phyloP scores from a whole-genome alignment of 768 basidiomycete genomes.

The Neoboletus magnificus region DNA sequence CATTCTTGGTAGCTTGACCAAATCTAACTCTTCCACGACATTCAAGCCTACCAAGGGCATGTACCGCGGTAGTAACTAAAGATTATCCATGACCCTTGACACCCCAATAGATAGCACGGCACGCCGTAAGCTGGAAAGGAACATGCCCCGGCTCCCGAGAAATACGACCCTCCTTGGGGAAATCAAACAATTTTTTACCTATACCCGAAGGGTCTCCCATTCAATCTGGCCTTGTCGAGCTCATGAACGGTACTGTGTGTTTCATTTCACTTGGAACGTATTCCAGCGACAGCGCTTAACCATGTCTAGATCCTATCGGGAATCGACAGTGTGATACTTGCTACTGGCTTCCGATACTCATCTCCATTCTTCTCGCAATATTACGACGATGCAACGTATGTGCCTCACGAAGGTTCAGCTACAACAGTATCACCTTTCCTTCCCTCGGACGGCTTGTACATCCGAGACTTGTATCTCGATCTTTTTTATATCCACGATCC shows the following conservation, averaged over 20 bases:
- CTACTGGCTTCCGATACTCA: slow-evolving; percentile 13
- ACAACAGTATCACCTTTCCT: slow-evolving; percentile 1
- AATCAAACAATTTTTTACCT: slow-evolving; percentile 7
- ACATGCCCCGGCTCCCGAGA: slow-evolving; percentile 1
- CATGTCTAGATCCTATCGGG: slow-evolving; percentile 6
- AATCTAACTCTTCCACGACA: background rate
- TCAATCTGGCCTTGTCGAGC: slow-evolving; percentile 13
- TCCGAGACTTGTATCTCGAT: slow-evolving; percentile 11
- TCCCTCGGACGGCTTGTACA: slow-evolving; percentile 2
- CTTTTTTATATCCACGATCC: slow-evolving; percentile 10
- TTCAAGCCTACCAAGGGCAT: slow-evolving; percentile 4
- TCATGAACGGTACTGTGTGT: slow-evolving; percentile 14
- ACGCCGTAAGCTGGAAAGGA: background rate
- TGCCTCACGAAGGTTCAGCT: background rate
- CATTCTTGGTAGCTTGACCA: background rate
- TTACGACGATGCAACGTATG: slow-evolving; percentile 8
- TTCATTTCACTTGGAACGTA: background rate
- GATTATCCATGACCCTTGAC: background rate
- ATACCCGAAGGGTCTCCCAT: slow-evolving; percentile 5
- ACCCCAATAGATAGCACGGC: background rate
- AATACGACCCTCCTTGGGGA: slow-evolving; percentile 15
- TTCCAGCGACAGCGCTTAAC: background rate
- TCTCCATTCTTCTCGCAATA: slow-evolving; percentile 17
- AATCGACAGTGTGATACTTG: slow-evolving; percentile 11
- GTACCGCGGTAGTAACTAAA: background rate